phyloP scores from a whole-genome alignment of 495 filamentous ascomycete genomes.

The Talaromyces adpressus region DNA sequence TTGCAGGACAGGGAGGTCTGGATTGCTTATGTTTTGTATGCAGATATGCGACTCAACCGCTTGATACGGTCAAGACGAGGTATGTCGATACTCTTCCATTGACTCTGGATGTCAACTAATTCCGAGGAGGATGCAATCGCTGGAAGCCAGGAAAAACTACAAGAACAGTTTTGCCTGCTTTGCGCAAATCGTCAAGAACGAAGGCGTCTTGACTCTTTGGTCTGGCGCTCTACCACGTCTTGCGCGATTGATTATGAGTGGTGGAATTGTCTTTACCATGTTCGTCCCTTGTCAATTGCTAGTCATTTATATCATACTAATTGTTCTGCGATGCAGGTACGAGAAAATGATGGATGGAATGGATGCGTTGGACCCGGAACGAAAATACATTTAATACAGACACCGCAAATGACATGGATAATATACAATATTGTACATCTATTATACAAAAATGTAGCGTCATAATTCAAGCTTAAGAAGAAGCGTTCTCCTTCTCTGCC shows the following conservation, averaged over 20 bases:
- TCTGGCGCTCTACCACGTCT: conserved; percentile 83
- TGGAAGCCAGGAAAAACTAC: conserved; percentile 77
- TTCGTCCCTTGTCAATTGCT: conserved; percentile 25
- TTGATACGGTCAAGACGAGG: conserved; percentile 94
- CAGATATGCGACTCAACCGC: conserved; percentile 69
- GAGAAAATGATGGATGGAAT: conserved; percentile 94
- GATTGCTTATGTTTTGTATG: conserved; percentile 6
- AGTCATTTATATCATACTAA: conserved; percentile 7
- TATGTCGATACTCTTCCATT: conserved; percentile 16
- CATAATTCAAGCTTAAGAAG: neutral
- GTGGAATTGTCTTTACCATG: conserved; percentile 98
- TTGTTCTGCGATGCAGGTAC: conserved; percentile 56
- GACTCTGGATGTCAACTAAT: neutral
- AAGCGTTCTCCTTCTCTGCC: conserved; percentile 16
- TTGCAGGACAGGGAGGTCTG: neutral
- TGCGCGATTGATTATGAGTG: conserved; percentile 77
- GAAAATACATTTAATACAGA: conserved; percentile 62
- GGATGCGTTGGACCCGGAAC: conserved; percentile 73
- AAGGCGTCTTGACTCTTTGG: conserved; percentile 89
- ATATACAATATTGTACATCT: conserved; percentile 5
- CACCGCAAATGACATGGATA: neutral
- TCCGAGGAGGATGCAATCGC: conserved; percentile 77
- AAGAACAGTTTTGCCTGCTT: conserved; percentile 87
- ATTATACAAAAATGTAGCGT: conserved; percentile 3
- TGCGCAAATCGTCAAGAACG: conserved; percentile 74